These are phyloP conservation scores for Triticum urartu DNA, from an alignment of 176 grass and related monocot genomes.

Conservation along the genomic window DNA sequence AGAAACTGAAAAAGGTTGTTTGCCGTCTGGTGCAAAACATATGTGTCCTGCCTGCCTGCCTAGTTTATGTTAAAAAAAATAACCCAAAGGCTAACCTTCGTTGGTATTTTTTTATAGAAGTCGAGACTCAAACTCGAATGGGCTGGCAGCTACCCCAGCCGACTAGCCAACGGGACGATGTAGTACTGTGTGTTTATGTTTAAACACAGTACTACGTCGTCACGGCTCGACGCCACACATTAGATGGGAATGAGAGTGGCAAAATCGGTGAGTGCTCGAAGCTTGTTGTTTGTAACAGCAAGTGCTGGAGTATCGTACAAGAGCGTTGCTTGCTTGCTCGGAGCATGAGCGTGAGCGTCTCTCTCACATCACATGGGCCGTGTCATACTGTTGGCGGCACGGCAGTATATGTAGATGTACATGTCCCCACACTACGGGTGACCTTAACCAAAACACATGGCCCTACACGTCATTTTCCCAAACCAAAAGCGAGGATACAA, in stretches of 20 bases:
- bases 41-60: not conserved
- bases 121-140: too few relatives aligned
- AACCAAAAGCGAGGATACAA: not conserved
- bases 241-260: rapidly evolving
- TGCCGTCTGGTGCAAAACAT: not conserved
- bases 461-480: slow-evolving; percentile 15
- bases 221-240: too few relatives aligned
- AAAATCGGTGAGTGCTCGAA: not conserved
- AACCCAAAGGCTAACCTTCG: too few relatives aligned
- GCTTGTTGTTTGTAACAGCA: not conserved
- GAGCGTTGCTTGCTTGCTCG: too few relatives aligned
- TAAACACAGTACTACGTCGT: not conserved
- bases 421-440: not conserved
- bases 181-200: not conserved
- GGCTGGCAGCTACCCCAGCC: too few relatives aligned
- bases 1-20: not conserved
- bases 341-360: too few relatives aligned
- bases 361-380: too few relatives aligned
- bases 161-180: too few relatives aligned
- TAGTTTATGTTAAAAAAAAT: not conserved
- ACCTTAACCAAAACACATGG: not conserved
- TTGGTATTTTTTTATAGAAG: too few relatives aligned
- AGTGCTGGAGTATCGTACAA: too few relatives aligned
- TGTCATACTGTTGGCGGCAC: too few relatives aligned
- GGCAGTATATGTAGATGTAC: too few relatives aligned